Evolutionary conservation across 257 asterid genomes (phyloP).

Genomic region (Solanum chmielewskii): DNA sequence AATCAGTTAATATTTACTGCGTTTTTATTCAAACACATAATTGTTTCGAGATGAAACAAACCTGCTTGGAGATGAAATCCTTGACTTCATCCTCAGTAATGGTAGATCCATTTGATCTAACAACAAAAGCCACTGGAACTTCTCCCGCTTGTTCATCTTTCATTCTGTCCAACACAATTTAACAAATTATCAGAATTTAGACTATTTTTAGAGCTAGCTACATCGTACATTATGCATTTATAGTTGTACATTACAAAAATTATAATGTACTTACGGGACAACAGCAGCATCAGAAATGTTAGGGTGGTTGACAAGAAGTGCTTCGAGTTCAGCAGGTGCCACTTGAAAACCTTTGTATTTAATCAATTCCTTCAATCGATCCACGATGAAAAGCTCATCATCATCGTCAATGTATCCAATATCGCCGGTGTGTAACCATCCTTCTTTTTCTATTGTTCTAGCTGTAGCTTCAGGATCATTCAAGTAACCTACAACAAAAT

Average conservation of each 20-base stretch:
- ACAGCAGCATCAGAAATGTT: constrained; percentile 73
- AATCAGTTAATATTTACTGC: background rate
- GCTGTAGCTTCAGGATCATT: constrained; percentile 58
- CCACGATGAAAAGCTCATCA: constrained; percentile 86
- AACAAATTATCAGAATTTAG: background rate
- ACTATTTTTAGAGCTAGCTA: background rate
- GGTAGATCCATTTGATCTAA: constrained; percentile 37
- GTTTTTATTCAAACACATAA: background rate
- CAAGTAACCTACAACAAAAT: constrained; percentile 44
- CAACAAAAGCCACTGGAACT: constrained; percentile 89
- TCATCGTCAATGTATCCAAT: constrained; percentile 69
- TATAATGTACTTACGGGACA: constrained; percentile 47
- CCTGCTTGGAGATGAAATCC: constrained; percentile 68
- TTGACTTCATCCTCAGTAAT: constrained; percentile 69
- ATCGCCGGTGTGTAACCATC: constrained; percentile 95
- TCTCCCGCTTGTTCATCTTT: constrained; percentile 80
- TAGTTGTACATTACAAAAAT: background rate
- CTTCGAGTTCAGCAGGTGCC: constrained; percentile 93
- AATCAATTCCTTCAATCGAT: constrained; percentile 70
- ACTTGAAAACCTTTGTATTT: constrained; percentile 90
- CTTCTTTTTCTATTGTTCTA: constrained; percentile 68
- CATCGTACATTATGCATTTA: background rate
- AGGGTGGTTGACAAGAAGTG: constrained; percentile 65
- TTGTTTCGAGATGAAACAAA: background rate
- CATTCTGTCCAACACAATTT: constrained; percentile 37